Percentiles rank a stretch among this genome's conserved stretches.
Evolutionary conservation across 2,329 filamentous ascomycete species (phyloP).

Genomic region (Colletotrichum destructivum): DNA sequence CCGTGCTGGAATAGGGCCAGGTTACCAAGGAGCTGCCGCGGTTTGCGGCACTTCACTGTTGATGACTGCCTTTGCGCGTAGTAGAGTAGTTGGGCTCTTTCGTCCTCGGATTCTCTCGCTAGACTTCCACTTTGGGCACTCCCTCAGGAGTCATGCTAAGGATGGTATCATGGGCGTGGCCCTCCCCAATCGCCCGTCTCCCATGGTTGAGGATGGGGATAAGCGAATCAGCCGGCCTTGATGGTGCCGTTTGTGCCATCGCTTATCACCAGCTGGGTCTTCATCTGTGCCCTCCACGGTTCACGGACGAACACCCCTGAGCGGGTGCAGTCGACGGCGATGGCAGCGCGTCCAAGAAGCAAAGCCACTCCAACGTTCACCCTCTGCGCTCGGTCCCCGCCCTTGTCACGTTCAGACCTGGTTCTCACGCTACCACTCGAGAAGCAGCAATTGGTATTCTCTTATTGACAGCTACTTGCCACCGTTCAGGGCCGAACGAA

Average conservation of each 20-base stretch:
- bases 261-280: background rate
- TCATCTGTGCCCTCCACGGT: conserved; percentile 20
- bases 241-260: background rate
- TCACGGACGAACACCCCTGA: conserved; percentile 26
- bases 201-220: background rate
- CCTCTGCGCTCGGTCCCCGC: conserved; percentile 10
- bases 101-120: no score
- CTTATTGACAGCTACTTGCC: conserved; percentile 12
- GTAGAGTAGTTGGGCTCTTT: no score
- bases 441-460: background rate
- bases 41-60: background rate
- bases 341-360: background rate
- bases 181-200: background rate
- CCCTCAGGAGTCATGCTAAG: no score
- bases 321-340: conserved; percentile 2
- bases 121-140: no score
- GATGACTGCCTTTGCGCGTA: background rate
- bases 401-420: background rate
- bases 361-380: conserved; percentile 25
- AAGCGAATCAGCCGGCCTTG: background rate
- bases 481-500: background rate
- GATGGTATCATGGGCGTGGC: no score
- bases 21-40: background rate
- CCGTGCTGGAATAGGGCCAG: background rate
- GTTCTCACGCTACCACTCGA: no score